Evolutionary conservation across 1,139 yeast genomes (phyloP).

Genomic region (Casaregolazyma suthepensis): DNA sequence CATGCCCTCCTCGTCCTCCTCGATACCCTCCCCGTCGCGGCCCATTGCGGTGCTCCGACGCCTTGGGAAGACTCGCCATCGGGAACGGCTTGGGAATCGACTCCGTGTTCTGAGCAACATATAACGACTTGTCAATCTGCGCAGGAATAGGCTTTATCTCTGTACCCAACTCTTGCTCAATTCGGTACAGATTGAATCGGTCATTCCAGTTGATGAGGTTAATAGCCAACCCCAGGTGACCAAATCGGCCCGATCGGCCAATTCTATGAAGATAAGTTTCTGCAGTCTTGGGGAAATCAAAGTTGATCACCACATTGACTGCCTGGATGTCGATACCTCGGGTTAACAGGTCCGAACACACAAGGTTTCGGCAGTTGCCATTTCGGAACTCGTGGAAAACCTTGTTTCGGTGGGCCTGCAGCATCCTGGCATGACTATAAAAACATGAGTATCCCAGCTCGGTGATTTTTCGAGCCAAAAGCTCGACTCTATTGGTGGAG

Average conservation of each 20-base stretch:
- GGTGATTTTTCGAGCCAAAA: conserved; percentile 90
- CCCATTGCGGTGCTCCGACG: conserved; percentile 22
- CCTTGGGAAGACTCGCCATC: conserved; percentile 55
- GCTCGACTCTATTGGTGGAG: conserved; percentile 92
- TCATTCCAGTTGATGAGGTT: conserved; percentile 97
- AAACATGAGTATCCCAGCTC: conserved; percentile 96
- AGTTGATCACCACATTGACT: conserved; percentile 94
- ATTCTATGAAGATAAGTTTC: conserved; percentile 97
- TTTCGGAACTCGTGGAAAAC: conserved; percentile 98
- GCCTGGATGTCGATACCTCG: conserved; percentile 99
- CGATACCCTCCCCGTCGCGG: conserved; percentile 17
- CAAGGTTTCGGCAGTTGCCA: conserved; percentile 95
- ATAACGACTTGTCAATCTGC: conserved; percentile 76
- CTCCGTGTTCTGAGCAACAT: conserved; percentile 75
- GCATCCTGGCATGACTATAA: conserved; percentile 97
- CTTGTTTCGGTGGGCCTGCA: conserved; percentile 93
- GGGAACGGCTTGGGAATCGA: conserved; percentile 86
- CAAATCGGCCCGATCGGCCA: conserved; percentile 99
- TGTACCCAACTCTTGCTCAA: conserved; percentile 95
- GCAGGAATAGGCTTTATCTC: conserved; percentile 96
- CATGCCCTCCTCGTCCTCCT: conserved; percentile 15
- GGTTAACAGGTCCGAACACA: conserved; percentile 91
- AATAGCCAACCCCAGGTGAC: conserved; percentile 96
- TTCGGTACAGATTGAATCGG: conserved; percentile 85
- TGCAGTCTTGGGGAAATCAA: conserved; percentile 97